Evolutionary conservation across 2,329 filamentous ascomycete genomes (phyloP), one percentile per base, ranked within the genome.

Genomic region (Canariomyces notabilis): DNA sequence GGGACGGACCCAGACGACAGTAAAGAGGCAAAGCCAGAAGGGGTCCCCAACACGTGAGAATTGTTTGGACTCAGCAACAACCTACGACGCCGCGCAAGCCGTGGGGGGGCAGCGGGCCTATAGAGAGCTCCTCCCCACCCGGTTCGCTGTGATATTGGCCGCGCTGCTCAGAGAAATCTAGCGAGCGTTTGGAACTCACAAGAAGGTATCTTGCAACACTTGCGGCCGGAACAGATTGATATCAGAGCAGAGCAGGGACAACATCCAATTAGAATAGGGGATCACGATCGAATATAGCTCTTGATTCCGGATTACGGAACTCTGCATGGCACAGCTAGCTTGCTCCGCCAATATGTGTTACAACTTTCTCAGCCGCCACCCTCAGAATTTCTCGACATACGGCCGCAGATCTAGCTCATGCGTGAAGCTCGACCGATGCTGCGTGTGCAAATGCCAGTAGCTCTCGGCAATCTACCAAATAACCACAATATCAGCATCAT

Each of bases 401-500:
- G 89, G 88, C 52, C 89, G 73, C 22, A 90, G 69, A 65, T 94
- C 89, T 56, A 94, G 65, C 67, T 94, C 87, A 61, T 87, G 87
- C 0, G 87, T 89, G 59, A 91, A 94, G 2, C 80, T 80, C 5
- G 85, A 87, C 56, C 79, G 76, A 23, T 83, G 85, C 69, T 95
- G 89, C 0, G 82, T 85, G 61, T 95, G 89, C 59, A 95, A 62
- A 61, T 83, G 73, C 87, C 88, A 95, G 60, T 95, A 95, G 9
- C 80, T 78, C 54, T 94, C 87, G 9, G 89, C 89, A 72, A 95
- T 94, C 82, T 91, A 49, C 31, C 16, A 20, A 11, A 9, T 12
- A 18, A 16, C 42, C 18, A 31, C 12, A 29, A 8, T 26, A 36
- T 36, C 16, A 49, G 15, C 20, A 42, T 35, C 26, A 43, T n/a